Conservation (phyloP, 1,284 basidiomycete species). For the Meripilus lineatus region DNA sequence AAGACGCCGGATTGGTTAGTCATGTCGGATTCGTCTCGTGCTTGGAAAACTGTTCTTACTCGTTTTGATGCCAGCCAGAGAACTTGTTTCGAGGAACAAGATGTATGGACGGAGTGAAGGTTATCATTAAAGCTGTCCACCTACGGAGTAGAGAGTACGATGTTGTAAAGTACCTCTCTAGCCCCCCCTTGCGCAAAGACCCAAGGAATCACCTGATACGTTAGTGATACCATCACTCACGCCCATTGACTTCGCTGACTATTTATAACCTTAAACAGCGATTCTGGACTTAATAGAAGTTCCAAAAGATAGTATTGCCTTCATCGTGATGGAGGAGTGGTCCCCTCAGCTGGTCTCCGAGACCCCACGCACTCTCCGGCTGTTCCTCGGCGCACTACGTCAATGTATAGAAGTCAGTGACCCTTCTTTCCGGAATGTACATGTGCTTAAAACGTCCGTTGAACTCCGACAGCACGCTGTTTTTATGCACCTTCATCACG, state of each 20-base stretch:
- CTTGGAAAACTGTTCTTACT: slow-evolving; percentile 6
- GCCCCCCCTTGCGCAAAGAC: slow-evolving; percentile 45
- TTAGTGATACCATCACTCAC: slow-evolving; percentile 31
- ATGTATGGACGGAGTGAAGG: slow-evolving; percentile 41
- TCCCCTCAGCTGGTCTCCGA: slow-evolving; percentile 53
- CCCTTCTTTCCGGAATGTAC: slow-evolving; percentile 2
- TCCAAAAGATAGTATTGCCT: slow-evolving; percentile 45
- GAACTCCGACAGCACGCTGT: slow-evolving; percentile 44
- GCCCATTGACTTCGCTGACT: not conserved
- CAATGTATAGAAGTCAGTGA: slow-evolving; percentile 59
- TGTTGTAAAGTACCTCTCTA: slow-evolving; percentile 49
- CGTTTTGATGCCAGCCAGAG: slow-evolving; percentile 44
- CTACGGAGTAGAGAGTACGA: slow-evolving; percentile 56
- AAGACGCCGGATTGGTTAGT: slow-evolving; percentile 63
- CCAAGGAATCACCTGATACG: slow-evolving; percentile 74
- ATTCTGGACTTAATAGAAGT: slow-evolving; percentile 58
- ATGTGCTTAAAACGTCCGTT: slow-evolving; percentile 6
- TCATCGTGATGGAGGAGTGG: slow-evolving; percentile 80
- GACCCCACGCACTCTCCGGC: slow-evolving; percentile 43
- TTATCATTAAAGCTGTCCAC: slow-evolving; percentile 68
- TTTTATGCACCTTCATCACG: slow-evolving; percentile 62
- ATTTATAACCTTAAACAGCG: slow-evolving; percentile 36
- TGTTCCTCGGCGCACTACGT: slow-evolving; percentile 52
- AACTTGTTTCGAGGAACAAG: slow-evolving; percentile 64
- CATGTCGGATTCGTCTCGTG: slow-evolving; percentile 2